phyloP scores from a whole-genome alignment of 257 asterid genomes.

The Hygrophila difformis region DNA sequence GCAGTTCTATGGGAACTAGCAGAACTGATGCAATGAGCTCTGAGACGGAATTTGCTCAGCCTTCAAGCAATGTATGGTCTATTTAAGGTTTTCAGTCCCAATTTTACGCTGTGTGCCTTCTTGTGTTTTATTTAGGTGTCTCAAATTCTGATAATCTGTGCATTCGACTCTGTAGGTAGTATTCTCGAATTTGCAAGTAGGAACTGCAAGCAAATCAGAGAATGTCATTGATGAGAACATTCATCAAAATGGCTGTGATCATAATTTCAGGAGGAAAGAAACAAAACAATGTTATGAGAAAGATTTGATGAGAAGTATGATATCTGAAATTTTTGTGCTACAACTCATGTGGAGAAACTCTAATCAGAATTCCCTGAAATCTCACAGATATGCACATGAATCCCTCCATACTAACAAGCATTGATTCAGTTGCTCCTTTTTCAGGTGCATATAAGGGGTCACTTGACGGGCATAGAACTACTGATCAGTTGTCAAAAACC shows the following conservation, averaged over 20 bases:
- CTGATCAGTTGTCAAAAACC: conserved; percentile 17
- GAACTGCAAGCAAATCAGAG: conserved; percentile 24
- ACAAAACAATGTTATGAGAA: not conserved
- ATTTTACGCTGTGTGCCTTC: too few species aligned
- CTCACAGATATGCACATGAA: not conserved
- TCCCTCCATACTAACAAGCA: conserved; percentile 2
- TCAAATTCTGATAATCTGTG: not conserved
- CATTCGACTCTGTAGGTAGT: conserved; percentile 26
- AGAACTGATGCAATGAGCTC: conserved; percentile 24
- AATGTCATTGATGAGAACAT: conserved; percentile 19
- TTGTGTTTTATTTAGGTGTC: too few species aligned
- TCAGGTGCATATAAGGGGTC: conserved; percentile 6
- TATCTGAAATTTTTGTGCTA: conserved; percentile 5
- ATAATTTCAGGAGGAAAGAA: conserved; percentile 19
- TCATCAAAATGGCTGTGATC: conserved; percentile 19
- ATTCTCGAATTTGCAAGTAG: conserved; percentile 38
- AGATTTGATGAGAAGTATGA: not conserved
- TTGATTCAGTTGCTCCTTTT: conserved; percentile 2
- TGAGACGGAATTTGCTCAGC: conserved; percentile 22
- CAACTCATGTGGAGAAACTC: not conserved
- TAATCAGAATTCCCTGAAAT: too few species aligned
- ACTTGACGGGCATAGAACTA: conserved; percentile 13
- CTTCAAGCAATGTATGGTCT: conserved; percentile 35
- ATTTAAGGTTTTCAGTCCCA: conserved; percentile 5
- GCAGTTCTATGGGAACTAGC: conserved; percentile 20